Evolutionary conservation across 2,329 filamentous ascomycete species (phyloP).

Genomic region (Helotiales sp.): DNA sequence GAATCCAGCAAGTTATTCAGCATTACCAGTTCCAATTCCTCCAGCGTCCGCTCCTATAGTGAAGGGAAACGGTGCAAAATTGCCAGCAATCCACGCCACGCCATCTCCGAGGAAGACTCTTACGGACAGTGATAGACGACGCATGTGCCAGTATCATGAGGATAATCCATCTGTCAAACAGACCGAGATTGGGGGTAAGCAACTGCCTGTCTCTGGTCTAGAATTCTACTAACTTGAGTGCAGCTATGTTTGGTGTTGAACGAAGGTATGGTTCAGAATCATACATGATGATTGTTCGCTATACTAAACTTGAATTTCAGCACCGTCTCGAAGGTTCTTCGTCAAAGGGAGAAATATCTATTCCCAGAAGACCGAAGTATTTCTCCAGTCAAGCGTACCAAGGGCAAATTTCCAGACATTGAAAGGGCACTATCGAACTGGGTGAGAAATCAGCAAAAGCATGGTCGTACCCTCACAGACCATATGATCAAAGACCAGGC

Average conservation of each 20-base stretch:
- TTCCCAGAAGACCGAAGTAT: constrained; percentile 75
- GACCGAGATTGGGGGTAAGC: constrained; percentile 86
- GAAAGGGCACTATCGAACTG: constrained; percentile 88
- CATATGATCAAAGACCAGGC: constrained; percentile 85
- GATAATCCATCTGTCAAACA: constrained; percentile 90
- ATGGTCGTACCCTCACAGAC: constrained; percentile 73
- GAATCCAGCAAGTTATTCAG: constrained; percentile 65
- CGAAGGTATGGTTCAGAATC: constrained; percentile 69
- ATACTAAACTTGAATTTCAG: constrained; percentile 49
- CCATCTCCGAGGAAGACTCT: constrained; percentile 81
- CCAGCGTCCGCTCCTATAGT: constrained; percentile 50
- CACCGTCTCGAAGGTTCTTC: constrained; percentile 96
- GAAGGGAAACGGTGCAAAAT: constrained; percentile 43
- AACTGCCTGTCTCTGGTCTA: not conserved
- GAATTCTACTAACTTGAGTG: constrained; percentile 36
- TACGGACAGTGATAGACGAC: constrained; percentile 84
- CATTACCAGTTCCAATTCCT: constrained; percentile 57
- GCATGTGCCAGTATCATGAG: constrained; percentile 93
- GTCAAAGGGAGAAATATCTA: constrained; percentile 93
- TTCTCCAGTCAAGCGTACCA: constrained; percentile 78
- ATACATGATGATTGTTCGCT: not conserved
- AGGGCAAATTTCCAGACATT: constrained; percentile 86
- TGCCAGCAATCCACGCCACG: constrained; percentile 50
- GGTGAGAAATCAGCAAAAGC: constrained; percentile 77
- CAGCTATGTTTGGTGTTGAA: constrained; percentile 91